Evolutionary conservation across 352 stramenopile genomes (phyloP).

Genomic region (Thalassiosira hispida): DNA sequence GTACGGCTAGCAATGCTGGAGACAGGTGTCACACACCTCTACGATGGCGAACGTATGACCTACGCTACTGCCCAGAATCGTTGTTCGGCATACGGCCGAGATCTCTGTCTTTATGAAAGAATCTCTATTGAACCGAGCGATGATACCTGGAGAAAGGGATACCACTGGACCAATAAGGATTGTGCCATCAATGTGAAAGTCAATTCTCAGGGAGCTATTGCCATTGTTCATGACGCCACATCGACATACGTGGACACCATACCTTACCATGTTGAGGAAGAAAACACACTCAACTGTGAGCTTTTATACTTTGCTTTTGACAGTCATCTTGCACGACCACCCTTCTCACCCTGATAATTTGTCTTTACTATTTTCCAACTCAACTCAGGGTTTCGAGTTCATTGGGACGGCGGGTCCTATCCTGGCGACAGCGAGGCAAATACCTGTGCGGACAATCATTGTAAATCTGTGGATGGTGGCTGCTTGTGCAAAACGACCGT

Average conservation of each 20-base stretch:
- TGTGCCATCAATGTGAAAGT: constrained; percentile 68
- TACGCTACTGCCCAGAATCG: background rate
- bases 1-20: background rate
- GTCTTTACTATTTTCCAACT: constrained; percentile 2
- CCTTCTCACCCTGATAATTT: constrained; percentile 1
- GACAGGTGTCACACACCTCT: constrained; percentile 15
- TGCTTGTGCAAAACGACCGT: constrained; percentile 63
- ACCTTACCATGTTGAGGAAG: constrained; percentile 49
- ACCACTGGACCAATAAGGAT: constrained; percentile 60
- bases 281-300: constrained; percentile 56
- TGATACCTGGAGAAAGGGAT: constrained; percentile 44
- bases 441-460: constrained; percentile 46
- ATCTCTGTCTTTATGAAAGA: constrained; percentile 40
- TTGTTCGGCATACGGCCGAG: background rate
- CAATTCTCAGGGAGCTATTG: constrained; percentile 57
- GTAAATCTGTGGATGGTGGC: constrained; percentile 40
- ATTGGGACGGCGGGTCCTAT: constrained; percentile 56
- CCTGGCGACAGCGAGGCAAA: constrained; percentile 52
- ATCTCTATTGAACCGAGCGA: constrained; percentile 15
- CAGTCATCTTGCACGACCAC: background rate
- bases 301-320: background rate
- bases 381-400: constrained; percentile 57
- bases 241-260: constrained; percentile 30
- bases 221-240: constrained; percentile 54
- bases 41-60: constrained; percentile 10